Evolutionary conservation across 371 early-diverging fungal genomes (phyloP).

Genomic region (Actinomucor elegans): DNA sequence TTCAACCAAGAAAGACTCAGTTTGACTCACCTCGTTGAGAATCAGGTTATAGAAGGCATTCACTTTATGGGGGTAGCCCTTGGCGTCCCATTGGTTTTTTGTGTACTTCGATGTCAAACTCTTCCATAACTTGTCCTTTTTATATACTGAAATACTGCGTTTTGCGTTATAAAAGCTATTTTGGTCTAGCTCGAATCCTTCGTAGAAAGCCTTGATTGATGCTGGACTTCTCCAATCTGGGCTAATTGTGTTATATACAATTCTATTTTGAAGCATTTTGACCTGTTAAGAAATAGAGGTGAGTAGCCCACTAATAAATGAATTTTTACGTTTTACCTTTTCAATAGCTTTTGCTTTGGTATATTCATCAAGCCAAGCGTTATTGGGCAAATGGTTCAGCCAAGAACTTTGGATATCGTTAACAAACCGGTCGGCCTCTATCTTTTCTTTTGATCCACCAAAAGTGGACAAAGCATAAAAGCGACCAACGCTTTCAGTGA

Average conservation of each 20-base stretch:
- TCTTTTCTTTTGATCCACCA: conserved; percentile 31
- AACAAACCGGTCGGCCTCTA: conserved; percentile 31
- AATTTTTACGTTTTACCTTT: conserved; percentile 28
- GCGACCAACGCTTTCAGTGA: background rate
- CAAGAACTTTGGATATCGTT: conserved; percentile 26
- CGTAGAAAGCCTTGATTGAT: conserved; percentile 43
- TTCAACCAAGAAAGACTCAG: too few species aligned
- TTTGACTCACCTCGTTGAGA: conserved; percentile 26
- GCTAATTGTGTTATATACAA: conserved; percentile 42
- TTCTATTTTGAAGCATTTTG: conserved; percentile 24
- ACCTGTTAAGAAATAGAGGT: conserved; percentile 10
- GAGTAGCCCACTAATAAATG: background rate
- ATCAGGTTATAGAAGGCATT: conserved; percentile 56
- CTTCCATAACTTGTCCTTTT: background rate
- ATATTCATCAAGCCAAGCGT: conserved; percentile 53
- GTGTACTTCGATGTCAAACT: background rate
- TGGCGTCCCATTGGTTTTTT: conserved; percentile 17
- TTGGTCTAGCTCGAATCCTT: conserved; percentile 18
- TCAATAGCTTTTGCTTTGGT: conserved; percentile 45
- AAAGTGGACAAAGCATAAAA: conserved; percentile 26
- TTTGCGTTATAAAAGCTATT: conserved; percentile 45
- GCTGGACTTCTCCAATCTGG: conserved; percentile 48
- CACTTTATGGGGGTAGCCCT: conserved; percentile 50
- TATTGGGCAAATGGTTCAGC: conserved; percentile 34
- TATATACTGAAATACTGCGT: background rate